Evolutionary conservation across 352 stramenopile species (phyloP), one percentile per base, ranked within the genome.

Genomic region (Albugo candida): DNA sequence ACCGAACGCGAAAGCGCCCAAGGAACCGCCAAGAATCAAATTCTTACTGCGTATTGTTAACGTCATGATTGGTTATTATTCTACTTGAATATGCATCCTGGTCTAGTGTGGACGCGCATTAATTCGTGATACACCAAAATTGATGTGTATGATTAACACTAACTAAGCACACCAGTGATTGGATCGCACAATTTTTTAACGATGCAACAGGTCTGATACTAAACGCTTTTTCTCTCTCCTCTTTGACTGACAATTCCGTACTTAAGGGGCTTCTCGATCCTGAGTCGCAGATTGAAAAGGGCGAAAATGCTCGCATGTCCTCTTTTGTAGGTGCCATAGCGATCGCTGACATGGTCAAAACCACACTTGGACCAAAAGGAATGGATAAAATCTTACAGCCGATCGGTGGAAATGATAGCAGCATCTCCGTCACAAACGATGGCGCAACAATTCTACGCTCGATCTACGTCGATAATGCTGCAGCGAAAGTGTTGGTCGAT

Each of bases 351-450:
- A 86, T 99, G 56, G 95, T 99, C 21, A 99, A 99, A 70, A 98
- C 95, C 16, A 99, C 95, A 31, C 70, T 99, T 11, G 96, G 96
- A 13, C 96, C 96, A n/a, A 99, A 99, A 65, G 96, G 95, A 21
- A 99, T 99, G 94, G 95, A 99, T 72, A 99, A 99, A 65, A 99
- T 99, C 59, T 68, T 99, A 46, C 95, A 99, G 72, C 92, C 75
- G 11, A 77, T 97, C 36, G 76, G 72, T 45, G 73, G 77, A 19
- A 69, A 65, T 11, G 77, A 88, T 64, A 85, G 86, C 65, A 81
- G 51, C 41, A 92, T 96, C 48, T 93, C 75, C 38, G 92, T 99
- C 16, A 99, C 96, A 16, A 99, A 99, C 70, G 95, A 99, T 64
- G 96, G 95, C 34, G 95, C 95, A 10, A 99, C 96, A 3, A 99